Conservation (phyloP, 2,329 filamentous ascomycete species). For the Aspergillus sclerotialis region DNA sequence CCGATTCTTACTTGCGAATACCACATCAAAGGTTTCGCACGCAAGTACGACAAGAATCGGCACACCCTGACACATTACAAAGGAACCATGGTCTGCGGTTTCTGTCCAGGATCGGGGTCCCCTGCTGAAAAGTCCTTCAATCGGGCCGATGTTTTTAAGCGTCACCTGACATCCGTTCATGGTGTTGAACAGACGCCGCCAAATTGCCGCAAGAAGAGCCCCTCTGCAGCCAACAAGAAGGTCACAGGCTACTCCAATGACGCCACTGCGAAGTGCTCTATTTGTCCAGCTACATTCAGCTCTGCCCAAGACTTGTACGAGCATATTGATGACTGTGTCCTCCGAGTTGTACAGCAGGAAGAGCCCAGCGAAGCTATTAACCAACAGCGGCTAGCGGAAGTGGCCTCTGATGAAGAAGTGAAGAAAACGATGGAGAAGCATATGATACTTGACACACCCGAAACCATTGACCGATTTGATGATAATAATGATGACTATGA, state of each 20-base stretch:
- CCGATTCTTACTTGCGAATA: conserved; percentile 90
- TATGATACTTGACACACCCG: conserved; percentile 44
- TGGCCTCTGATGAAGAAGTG: conserved; percentile 54
- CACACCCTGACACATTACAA: conserved; percentile 95
- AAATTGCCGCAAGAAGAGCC: conserved; percentile 75
- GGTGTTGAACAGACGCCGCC: conserved; percentile 88
- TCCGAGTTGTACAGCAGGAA: conserved; percentile 56
- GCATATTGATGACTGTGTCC: conserved; percentile 70
- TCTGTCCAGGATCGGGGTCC: conserved; percentile 83
- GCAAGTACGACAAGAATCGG: conserved; percentile 94
- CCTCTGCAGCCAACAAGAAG: conserved; percentile 50
- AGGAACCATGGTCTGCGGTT: conserved; percentile 93
- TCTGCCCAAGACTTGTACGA: conserved; percentile 97
- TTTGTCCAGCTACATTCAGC: conserved; percentile 75
- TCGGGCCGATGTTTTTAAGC: conserved; percentile 91
- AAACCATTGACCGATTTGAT: conserved; percentile 44
- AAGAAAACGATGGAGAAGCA: conserved; percentile 54
- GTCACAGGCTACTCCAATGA: conserved; percentile 65
- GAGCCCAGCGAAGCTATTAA: conserved; percentile 54
- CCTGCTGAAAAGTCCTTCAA: conserved; percentile 93
- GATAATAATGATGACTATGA: conserved; percentile 51
- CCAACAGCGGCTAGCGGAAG: conserved; percentile 48
- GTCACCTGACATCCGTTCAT: conserved; percentile 83
- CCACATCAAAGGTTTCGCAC: conserved; percentile 82
- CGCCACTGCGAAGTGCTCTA: conserved; percentile 82